Conservation (phyloP, 805 yeast species). For the Metschnikowia drakensbergensis region DNA sequence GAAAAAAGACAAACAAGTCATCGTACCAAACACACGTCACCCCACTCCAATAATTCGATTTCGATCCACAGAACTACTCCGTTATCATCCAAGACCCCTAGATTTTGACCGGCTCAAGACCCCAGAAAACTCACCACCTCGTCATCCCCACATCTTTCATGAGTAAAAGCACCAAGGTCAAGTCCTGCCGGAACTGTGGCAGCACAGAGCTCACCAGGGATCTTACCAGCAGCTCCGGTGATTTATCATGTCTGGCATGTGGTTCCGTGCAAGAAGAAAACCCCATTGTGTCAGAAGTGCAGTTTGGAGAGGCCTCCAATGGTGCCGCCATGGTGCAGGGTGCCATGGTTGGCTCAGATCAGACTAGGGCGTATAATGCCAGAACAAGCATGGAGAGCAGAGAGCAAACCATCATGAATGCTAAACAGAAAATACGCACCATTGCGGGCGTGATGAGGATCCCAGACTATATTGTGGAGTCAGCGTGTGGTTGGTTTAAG, state of each 20-base stretch:
- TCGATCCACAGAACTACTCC: no score
- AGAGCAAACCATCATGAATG: constrained; percentile 85
- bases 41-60: neutral
- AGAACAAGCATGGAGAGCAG: constrained; percentile 77
- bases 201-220: constrained; percentile 16
- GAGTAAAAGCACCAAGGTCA: constrained; percentile 10
- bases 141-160: constrained; percentile 2
- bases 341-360: constrained; percentile 85
- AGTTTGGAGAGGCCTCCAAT: constrained; percentile 84
- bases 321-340: constrained; percentile 98
- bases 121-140: neutral
- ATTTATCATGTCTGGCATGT: constrained; percentile 75
- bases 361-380: constrained; percentile 67
- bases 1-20: constrained; percentile 5
- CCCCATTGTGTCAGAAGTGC: constrained; percentile 92
- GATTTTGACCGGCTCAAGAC: neutral
- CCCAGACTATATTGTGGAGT: constrained; percentile 79
- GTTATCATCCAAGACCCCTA: neutral
- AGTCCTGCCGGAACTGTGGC: constrained; percentile 17
- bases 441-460: constrained; percentile 77
- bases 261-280: constrained; percentile 88
- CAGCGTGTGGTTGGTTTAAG: constrained; percentile 86
- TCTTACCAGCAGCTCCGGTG: constrained; percentile 45
- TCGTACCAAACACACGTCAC: neutral
- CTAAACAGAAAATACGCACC: constrained; percentile 70